Evolutionary conservation across 1,284 basidiomycete species (phyloP), one percentile per base, ranked within the genome.

Genomic region (Coniferiporia sulphurascens): DNA sequence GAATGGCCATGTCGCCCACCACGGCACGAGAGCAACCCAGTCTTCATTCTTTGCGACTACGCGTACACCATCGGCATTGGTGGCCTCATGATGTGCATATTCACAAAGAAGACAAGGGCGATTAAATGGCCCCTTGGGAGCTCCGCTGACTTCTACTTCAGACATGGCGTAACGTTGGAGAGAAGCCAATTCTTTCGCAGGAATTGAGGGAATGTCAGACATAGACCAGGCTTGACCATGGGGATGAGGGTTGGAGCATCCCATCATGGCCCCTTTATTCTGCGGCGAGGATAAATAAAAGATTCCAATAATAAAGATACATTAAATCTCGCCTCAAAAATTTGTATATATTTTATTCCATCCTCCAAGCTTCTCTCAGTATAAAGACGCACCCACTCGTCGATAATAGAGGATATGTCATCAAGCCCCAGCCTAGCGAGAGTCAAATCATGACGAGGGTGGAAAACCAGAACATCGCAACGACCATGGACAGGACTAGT

Each of bases 1-100:
- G 69, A 89, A 98, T 0, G 95, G 95, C 95, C 95, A 98, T 34
- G 86, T 83, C 1, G 95, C 95, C 95, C 95, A 98, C 85, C 91
- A 98, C 0, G 95, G 95, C 0, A 98, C 93, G 4, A 98, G 70
- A 0, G 88, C 93, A 4, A 93, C 78, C 83, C 94, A 98, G 67
- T 93, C 79, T 3, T 87, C 79, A 66, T 93, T 91, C 70, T 81
- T 79, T 36, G 86, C 72, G 1, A 97, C 87, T 22, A 95, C 75
- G 1, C 95, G 82, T 51, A 78, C 74, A 4, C 78, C 73, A 10
- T 70, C 67, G 0, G 72, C 64, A 15, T 76, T 66, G 35, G 69
- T 68, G 0, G 87, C 74, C 71, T 98, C 95, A 49, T 84, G 77
- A 59, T 86, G 76, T 3, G 86, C 90, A 66, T 98, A 96, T 57